Conservation (phyloP, 1,284 basidiomycete genomes). For the Ceratobasidium sp. region DNA sequence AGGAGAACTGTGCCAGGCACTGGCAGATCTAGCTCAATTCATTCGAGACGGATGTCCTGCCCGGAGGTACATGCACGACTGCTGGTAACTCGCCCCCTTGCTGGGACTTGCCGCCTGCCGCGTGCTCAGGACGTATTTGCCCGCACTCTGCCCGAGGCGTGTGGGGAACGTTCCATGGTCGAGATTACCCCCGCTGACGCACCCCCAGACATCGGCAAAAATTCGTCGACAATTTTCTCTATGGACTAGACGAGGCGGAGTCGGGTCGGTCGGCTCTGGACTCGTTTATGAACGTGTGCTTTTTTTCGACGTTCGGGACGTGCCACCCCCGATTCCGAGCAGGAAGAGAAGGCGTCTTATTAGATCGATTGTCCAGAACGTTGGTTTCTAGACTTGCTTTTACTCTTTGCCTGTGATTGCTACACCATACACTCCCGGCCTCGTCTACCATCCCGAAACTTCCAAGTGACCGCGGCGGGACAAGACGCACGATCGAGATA, state of each 20-base stretch:
- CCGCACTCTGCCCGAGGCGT: conserved; percentile 5
- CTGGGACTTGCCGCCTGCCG: conserved; percentile 42
- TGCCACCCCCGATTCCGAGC: conserved; percentile 38
- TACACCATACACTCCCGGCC: not conserved
- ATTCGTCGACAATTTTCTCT: not conserved
- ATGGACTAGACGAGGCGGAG: not conserved
- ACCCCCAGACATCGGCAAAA: conserved; percentile 18
- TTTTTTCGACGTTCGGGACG: conserved; percentile 5
- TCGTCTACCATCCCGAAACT: not conserved
- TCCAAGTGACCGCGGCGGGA: conserved; percentile 16
- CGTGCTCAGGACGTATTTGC: conserved; percentile 28
- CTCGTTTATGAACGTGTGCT: not conserved
- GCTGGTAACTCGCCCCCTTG: conserved; percentile 1
- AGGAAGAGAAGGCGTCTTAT: conserved; percentile 23
- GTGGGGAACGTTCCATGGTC: conserved; percentile 6
- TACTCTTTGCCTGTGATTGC: conserved; percentile 6
- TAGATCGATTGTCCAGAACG: conserved; percentile 22
- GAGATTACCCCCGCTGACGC: conserved; percentile 30
- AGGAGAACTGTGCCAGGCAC: conserved; percentile 21
- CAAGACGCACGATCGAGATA: conserved; percentile 6
- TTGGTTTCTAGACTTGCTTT: conserved; percentile 1
- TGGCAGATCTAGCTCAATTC: conserved; percentile 28
- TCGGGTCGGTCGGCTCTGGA: conserved; percentile 16
- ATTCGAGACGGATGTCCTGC: not conserved
- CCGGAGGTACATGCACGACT: conserved; percentile 30